phyloP scores from a whole-genome alignment of 495 filamentous ascomycete species.

The Aspergillus coremiiformis region DNA sequence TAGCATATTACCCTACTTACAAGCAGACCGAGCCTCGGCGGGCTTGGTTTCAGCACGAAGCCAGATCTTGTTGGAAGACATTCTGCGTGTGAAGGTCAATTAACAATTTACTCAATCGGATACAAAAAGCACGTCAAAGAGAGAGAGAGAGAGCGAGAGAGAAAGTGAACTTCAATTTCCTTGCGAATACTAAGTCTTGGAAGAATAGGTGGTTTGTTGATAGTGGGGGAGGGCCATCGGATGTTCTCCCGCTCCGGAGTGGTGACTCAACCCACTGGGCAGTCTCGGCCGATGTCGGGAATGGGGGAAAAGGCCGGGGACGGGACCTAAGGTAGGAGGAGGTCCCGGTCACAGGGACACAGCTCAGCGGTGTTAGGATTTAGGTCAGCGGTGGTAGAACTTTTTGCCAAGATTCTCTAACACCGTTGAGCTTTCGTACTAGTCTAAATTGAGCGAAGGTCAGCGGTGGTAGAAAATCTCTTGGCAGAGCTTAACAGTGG shows the following conservation, averaged over 20 bases:
- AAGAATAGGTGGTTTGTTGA: slow-evolving; percentile 8
- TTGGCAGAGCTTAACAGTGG: too few relatives aligned
- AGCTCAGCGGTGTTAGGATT: too few relatives aligned
- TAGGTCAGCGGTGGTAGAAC: too few relatives aligned
- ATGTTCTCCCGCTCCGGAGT: slow-evolving; percentile 32
- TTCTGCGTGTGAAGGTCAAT: slow-evolving; percentile 13
- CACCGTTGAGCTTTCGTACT: too few relatives aligned
- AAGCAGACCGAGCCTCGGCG: slow-evolving; percentile 41
- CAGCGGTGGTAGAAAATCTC: too few relatives aligned
- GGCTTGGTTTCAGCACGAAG: slow-evolving; percentile 45
- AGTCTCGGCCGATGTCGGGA: slow-evolving; percentile 13
- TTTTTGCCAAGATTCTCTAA: too few relatives aligned
- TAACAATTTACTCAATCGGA: background rate
- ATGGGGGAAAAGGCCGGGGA: background rate
- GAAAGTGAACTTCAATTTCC: background rate
- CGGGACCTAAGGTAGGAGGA: background rate
- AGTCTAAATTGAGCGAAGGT: too few relatives aligned
- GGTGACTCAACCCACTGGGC: slow-evolving; percentile 27
- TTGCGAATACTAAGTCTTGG: slow-evolving; percentile 1
- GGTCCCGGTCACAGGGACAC: too few relatives aligned
- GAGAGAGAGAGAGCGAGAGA: too few relatives aligned
- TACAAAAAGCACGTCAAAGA: slow-evolving; percentile 6
- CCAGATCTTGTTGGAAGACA: slow-evolving; percentile 43
- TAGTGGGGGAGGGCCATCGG: slow-evolving; percentile 22
- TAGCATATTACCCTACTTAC: slow-evolving; percentile 20